Evolutionary conservation across 108 stramenopile species (phyloP), one percentile per base, ranked within the genome.

Genomic region (Discostella stelligeroides): DNA sequence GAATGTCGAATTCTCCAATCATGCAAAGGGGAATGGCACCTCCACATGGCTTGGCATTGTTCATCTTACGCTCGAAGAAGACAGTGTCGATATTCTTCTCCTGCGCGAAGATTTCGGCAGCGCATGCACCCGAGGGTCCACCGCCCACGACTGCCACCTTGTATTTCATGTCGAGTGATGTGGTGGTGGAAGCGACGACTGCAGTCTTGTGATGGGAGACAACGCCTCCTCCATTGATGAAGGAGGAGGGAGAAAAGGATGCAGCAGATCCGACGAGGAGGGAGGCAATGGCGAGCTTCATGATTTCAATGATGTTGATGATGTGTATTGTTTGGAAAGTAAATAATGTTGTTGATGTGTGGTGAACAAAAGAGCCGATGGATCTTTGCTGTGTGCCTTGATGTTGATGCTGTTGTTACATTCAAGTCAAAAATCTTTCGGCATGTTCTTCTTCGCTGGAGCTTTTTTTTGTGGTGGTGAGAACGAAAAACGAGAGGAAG

Each of bases 31-130:
- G 98, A 66, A 98, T 98, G 64, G 98, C 98, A 30, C 98, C 98
- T 39, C 98, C 98, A 69, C 98, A 98, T 23, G 98, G 98, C 95
- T 98, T 98, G 80, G 97, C 98, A 85, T 98, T 98, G 87, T 98
- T 94, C 79, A 98, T 93, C 93, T 98, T 98, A 28, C 98, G 89
- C 84, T 98, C 98, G 76, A 98, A 90, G 27, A 98, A 34, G 48
- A 92, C 82, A 14, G 96, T 96, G 50, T 98, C 98, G 50, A 98
- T 92, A 34, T 87, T 85, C 76, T 87, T 89, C 74, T 97, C 95
- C 67, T 95, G 92, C 18, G 98, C 98, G 63, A 97, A 91, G 83
- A 95, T 90, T 80, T 98, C 98, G 20, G 98, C 98, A 42, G 98
- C 98, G 75, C 98, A 98, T 41, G 98, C 93, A 41, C 98, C 98